Evolutionary conservation across 331 rosid species (phyloP).

Genomic region (Quercus tomentella): DNA sequence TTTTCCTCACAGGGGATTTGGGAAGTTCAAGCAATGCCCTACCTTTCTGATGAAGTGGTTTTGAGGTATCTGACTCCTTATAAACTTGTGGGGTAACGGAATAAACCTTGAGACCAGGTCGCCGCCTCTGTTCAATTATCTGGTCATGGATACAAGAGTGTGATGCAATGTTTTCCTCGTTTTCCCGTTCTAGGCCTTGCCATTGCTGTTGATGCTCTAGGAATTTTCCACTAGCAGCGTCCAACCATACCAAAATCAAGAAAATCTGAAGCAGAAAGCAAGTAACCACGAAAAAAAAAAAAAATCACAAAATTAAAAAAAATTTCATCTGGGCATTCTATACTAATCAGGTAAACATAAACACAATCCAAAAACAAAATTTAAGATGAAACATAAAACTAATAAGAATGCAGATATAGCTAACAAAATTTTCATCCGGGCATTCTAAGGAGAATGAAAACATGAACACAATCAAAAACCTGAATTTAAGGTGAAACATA

Average conservation of each 20-base stretch:
- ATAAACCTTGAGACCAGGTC: slow-evolving; percentile 87
- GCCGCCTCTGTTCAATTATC: slow-evolving; percentile 82
- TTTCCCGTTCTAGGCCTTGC: slow-evolving; percentile 39
- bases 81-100: slow-evolving; percentile 88
- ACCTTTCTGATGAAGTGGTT: slow-evolving; percentile 60
- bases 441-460: not conserved
- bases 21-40: slow-evolving; percentile 73
- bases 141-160: slow-evolving; percentile 98
- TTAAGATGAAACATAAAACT: too few relatives aligned
- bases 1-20: slow-evolving; percentile 32
- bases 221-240: slow-evolving; percentile 44
- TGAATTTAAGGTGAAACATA: not conserved
- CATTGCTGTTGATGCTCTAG: slow-evolving; percentile 35
- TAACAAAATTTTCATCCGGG: not conserved
- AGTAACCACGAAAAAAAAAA: not conserved
- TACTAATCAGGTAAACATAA: too few relatives aligned
- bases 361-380: too few relatives aligned
- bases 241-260: slow-evolving; percentile 52
- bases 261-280: slow-evolving; percentile 51
- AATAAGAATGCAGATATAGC: too few relatives aligned
- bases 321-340: not conserved
- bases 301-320: not conserved
- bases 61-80: slow-evolving; percentile 33
- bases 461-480: not conserved
- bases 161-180: slow-evolving; percentile 49